Evolutionary conservation across 1,284 basidiomycete species (phyloP), one percentile per base, ranked within the genome.

Genomic region (Termitomyces sp.): DNA sequence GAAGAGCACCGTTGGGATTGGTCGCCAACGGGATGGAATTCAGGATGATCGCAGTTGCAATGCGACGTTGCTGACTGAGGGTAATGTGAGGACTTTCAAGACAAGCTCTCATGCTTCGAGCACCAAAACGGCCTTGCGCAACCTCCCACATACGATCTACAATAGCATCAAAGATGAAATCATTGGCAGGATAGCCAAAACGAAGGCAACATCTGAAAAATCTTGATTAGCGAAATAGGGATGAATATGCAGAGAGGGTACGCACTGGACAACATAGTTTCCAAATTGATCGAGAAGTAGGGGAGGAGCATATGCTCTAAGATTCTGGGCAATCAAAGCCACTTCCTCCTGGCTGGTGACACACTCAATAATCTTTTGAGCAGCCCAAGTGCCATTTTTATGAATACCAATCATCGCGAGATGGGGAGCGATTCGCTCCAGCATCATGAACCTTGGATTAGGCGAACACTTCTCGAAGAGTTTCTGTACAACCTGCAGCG

Each of bases 331-430:
- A 63, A 99, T 86, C 34, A 97, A 71, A 3, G 77, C 78, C 52
- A 93, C 80, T 68, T 99, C 97, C 56, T 97, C 93, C 5, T 88
- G 84, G n/a, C 81, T 86, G 50, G 85, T 81, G 40, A 95, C 90
- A 60, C 93, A 96, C 72, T 98, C 95, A 60, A 99, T 98, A 66
- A 98, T 96, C 79, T 97, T 97, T 71, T 99, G 97, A 2, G 95
- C 96, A 0, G 97, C 96, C 97, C 97, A 99, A 0, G 97, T 99
- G 37, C 97, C 97, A 63, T 99, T 99, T 76, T 99, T 99, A 77
- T 99, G 97, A 48, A 96, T 94, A 46, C 97, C 97, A 60, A 98
- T 97, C 81, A 93, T 93, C 24, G 96, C 97, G 21, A 99, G 77
- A 68, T 97, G 91, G 49, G 97, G 97, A 2, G 88, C 84, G 54